phyloP scores from a whole-genome alignment of 495 filamentous ascomycete species.

The Penicillium dipodomyicola region DNA sequence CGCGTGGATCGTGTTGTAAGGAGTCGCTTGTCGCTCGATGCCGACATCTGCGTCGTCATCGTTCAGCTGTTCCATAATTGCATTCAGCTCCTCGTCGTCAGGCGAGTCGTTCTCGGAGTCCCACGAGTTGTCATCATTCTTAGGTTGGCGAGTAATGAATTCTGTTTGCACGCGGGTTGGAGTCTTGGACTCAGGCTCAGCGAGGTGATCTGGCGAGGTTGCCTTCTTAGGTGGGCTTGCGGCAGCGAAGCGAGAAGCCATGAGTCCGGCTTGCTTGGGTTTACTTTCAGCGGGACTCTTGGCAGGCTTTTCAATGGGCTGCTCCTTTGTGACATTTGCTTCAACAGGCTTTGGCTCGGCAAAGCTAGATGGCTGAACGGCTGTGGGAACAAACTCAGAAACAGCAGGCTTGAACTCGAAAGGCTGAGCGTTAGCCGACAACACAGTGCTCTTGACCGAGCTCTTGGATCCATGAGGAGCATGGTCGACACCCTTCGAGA shows the following conservation, averaged over 20 bases:
- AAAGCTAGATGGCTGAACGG: conserved; percentile 42
- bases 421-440: conserved; percentile 66
- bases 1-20: conserved; percentile 21
- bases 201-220: conserved; percentile 10
- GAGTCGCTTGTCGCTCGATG: conserved; percentile 58
- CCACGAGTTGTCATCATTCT: conserved; percentile 15
- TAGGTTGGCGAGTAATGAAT: neutral
- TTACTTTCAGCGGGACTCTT: conserved; percentile 18
- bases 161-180: conserved; percentile 11
- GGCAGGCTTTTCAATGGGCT: conserved; percentile 1
- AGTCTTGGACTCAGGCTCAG: conserved; percentile 11
- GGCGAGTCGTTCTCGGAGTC: conserved; percentile 43
- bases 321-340: conserved; percentile 10
- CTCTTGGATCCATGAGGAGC: conserved; percentile 26
- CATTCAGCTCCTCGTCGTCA: conserved; percentile 79
- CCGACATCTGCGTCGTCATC: conserved; percentile 67
- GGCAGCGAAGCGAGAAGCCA: conserved; percentile 43
- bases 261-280: conserved; percentile 29
- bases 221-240: conserved; percentile 25
- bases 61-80: conserved; percentile 79
- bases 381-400: conserved; percentile 44
- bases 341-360: conserved; percentile 19
- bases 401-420: conserved; percentile 61
- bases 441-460: conserved; percentile 27
- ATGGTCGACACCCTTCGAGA: conserved; percentile 15